Conservation (phyloP, 176 grass and related monocot species). For the Saccharum spontaneum region DNA sequence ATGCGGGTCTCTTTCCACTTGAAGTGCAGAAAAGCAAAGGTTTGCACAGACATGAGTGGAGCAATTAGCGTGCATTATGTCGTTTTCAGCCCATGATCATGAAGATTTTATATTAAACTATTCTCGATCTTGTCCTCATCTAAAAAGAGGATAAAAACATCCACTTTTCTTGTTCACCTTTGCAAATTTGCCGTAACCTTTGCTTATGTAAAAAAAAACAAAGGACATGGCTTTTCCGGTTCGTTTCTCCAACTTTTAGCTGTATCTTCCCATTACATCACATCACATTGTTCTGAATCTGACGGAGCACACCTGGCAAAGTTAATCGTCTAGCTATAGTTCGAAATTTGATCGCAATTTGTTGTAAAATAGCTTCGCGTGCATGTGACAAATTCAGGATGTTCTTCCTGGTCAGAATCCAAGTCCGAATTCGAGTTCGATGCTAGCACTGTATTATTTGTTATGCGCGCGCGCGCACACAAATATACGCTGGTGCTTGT, state of each 20-base stretch:
- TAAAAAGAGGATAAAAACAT: neutral
- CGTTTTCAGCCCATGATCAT: neutral
- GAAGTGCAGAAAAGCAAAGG: neutral
- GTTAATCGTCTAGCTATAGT: neutral
- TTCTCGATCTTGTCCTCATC: neutral
- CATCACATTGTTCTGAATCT: no score
- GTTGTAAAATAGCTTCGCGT: neutral
- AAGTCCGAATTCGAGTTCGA: neutral
- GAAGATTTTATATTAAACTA: neutral
- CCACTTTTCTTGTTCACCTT: neutral
- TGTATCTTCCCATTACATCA: no score
- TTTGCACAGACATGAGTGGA: neutral
- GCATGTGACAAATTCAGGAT: no score
- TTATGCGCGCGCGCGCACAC: no score
- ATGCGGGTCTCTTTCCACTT: neutral
- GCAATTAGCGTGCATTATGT: neutral
- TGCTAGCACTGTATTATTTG: neutral
- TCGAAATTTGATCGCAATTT: neutral
- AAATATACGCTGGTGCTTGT: neutral
- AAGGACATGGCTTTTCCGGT: no score
- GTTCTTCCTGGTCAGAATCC: neutral
- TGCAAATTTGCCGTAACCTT: neutral
- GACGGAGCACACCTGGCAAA: no score
- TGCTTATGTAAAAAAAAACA: no score
- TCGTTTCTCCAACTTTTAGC: no score